A percentile compares a stretch with the other conserved stretches of the same genome.
These are phyloP conservation scores for Remersonia thermophila DNA, from an alignment of 2,329 filamentous ascomycete genomes.

Conservation along the genomic window DNA sequence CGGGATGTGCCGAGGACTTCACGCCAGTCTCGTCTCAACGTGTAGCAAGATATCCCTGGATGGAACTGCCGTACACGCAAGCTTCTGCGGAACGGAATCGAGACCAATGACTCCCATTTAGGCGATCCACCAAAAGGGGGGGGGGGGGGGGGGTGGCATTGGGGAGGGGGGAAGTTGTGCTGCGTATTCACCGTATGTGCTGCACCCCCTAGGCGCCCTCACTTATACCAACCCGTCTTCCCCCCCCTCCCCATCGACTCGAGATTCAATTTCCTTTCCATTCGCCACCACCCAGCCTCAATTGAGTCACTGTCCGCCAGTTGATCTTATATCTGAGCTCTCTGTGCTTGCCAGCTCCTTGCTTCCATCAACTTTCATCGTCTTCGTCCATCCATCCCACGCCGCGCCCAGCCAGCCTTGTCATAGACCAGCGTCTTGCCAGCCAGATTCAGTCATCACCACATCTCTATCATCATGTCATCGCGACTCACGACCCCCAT, in stretches of 20 bases:
- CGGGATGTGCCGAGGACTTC: conserved; percentile 4
- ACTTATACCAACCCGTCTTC: no score
- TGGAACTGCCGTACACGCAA: background rate
- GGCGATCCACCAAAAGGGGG: conserved; percentile 5
- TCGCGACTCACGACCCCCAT: conserved; percentile 38
- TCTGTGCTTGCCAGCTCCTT: conserved; percentile 1
- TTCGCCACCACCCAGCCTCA: conserved; percentile 1
- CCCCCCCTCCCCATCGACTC: no score
- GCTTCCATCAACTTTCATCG: conserved; percentile 1
- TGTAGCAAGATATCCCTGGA: background rate
- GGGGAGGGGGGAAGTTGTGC: background rate
- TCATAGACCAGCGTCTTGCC: no score
- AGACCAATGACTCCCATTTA: conserved; percentile 6
- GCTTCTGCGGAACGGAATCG: conserved; percentile 2
- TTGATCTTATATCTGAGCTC: background rate
- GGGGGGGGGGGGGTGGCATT: conserved; percentile 2
- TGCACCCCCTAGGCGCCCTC: conserved; percentile 5
- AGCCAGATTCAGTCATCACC: no score
- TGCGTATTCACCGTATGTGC: conserved; percentile 9
- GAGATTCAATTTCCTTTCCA: no score
- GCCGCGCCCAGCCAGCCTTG: no score
- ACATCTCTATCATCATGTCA: conserved; percentile 23
- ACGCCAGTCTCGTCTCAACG: no score
- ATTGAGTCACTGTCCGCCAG: background rate
- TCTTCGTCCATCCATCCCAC: no score